Evolutionary conservation across 176 grass and related monocot species (phyloP).

Genomic region (Pharus latifolius): DNA sequence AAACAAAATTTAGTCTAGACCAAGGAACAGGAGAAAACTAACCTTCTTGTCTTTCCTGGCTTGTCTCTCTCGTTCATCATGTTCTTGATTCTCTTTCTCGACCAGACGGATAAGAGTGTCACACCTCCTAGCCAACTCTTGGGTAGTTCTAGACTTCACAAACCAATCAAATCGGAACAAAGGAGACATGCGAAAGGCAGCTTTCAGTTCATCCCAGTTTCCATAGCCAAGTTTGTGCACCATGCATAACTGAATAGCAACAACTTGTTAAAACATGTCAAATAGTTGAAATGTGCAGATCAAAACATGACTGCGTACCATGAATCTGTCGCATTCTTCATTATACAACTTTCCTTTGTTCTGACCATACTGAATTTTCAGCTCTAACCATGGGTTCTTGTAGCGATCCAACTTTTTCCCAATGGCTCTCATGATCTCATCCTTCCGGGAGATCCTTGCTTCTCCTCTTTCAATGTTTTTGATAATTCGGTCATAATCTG

Average conservation of each 20-base stretch:
- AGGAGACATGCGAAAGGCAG: constrained; percentile 79
- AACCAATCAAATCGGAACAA: constrained; percentile 99
- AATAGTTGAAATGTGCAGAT: not conserved
- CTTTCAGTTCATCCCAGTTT: constrained; percentile 96
- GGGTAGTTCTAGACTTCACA: constrained; percentile 89
- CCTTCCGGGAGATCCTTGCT: constrained; percentile 85
- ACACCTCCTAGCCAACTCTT: constrained; percentile 90
- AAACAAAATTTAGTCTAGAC: not conserved
- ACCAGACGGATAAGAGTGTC: constrained; percentile 93
- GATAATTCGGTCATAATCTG: constrained; percentile 96
- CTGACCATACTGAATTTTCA: constrained; percentile 97
- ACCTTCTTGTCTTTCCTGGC: constrained; percentile 87
- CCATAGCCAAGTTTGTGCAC: constrained; percentile 98
- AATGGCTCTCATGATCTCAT: constrained; percentile 94
- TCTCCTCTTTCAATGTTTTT: constrained; percentile 98
- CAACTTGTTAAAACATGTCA: constrained; percentile 9
- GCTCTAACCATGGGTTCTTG: constrained; percentile 95
- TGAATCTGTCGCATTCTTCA: constrained; percentile 99
- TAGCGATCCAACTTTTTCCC: constrained; percentile 95
- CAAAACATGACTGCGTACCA: constrained; percentile 42
- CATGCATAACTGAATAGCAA: constrained; percentile 83
- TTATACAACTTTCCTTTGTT: constrained; percentile 98
- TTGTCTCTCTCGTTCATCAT: constrained; percentile 90
- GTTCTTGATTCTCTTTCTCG: constrained; percentile 98
- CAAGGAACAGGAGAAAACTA: not conserved